A percentile compares a stretch with the other conserved stretches of the same genome.
Conservation (phyloP, 1,284 basidiomycete species). For the Kalmanozyma brasiliensis region DNA sequence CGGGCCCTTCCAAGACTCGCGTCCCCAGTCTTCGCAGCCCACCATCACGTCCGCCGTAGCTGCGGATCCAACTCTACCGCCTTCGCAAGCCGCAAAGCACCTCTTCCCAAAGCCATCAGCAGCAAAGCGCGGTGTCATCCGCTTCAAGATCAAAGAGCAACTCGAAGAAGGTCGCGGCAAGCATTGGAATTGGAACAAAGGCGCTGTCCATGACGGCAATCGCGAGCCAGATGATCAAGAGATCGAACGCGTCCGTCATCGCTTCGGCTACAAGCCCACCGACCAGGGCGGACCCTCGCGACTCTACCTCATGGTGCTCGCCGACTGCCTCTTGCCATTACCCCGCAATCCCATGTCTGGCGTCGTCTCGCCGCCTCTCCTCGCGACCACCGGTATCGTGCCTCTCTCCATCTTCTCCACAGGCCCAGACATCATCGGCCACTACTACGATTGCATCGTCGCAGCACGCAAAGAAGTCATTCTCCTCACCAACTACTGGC, state of each 20-base stretch:
- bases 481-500: slow-evolving; percentile 68
- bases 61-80: slow-evolving; percentile 51
- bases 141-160: slow-evolving; percentile 63
- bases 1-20: slow-evolving; percentile 33
- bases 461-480: slow-evolving; percentile 62
- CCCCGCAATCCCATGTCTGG: slow-evolving; percentile 59
- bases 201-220: slow-evolving; percentile 58
- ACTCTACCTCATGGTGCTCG: slow-evolving; percentile 65
- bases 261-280: slow-evolving; percentile 55
- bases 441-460: slow-evolving; percentile 67
- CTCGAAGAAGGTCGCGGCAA: slow-evolving; percentile 59
- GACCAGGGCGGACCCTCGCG: slow-evolving; percentile 55
- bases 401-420: slow-evolving; percentile 66
- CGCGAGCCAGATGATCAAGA: slow-evolving; percentile 60
- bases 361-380: slow-evolving; percentile 64
- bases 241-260: slow-evolving; percentile 51
- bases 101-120: slow-evolving; percentile 57
- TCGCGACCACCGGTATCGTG: slow-evolving; percentile 64
- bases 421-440: slow-evolving; percentile 66
- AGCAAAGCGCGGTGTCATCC: slow-evolving; percentile 51
- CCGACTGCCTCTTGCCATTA: slow-evolving; percentile 61
- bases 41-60: slow-evolving; percentile 65
- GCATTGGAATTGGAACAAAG: slow-evolving; percentile 65
- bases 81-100: slow-evolving; percentile 49
- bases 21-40: slow-evolving; percentile 42